Base-by-base conservation (phyloP, 257 asterid genomes). In the Plantago major region DNA sequence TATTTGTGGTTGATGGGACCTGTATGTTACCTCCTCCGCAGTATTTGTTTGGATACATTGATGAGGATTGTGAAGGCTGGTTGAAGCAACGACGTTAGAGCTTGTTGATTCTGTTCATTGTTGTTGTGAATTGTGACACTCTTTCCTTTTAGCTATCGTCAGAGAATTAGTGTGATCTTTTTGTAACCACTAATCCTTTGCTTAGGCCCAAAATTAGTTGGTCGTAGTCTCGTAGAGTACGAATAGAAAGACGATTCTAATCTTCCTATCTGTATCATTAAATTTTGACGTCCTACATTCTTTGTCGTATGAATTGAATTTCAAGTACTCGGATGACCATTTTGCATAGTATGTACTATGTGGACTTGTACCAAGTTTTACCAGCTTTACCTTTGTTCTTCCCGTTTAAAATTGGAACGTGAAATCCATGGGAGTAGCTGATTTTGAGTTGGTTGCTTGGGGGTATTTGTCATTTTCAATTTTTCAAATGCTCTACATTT, bases 181-280 rank as follows among this genome's bases (percentile, higher is more conserved):
- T 26, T 70, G 79, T 70, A 61, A 62, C 42, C 65, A 56, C 72
- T 70, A 70, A 62, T 69, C 73, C 55, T 66, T 65, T 49, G 33
- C 47, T 69, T 68, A 63, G 56, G 55, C 51, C 45, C 42, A 49
- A 52, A n/a, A 33, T 40, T 59, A 68, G 73, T 58, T 51, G 38
- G 30, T 71, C 40, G 6, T 33, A 7, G 40, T 33, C 7, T 33
- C 47, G 37, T 17, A 61, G 54, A 63, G 68, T 57, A 19, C 57
- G 52, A 70, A 53, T 55, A 17, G 26, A 66, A 51, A 46, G 42
- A 51, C 42, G 61, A 42, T 57, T 64, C 13, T 22, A 22, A 22
- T 22, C 26, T 22, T 22, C 58, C 10, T 4, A 33, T 67, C 51
- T 76, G 81, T 72, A 64, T 58, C 49, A 65, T 55, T 56, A 71